Base-by-base conservation (phyloP, 2,329 filamentous ascomycete species). In the Trichoderma sp. region DNA sequence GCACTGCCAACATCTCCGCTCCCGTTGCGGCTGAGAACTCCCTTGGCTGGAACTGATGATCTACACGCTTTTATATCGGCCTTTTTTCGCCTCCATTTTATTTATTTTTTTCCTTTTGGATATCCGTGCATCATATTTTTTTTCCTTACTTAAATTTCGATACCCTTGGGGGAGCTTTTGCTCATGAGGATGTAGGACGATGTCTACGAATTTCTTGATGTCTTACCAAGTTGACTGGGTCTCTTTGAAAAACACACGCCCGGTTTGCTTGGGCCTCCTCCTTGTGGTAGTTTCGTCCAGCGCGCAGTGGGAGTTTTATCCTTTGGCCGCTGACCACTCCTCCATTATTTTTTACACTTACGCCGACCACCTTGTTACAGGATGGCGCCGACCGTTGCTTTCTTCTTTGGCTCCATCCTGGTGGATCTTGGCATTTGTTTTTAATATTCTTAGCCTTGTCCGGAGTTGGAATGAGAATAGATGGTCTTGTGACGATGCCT, bases 1-100 rank as follows among this genome's bases (percentile, higher is more conserved):
- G 85, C 80, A 88, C 87, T 50, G 86, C 87, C 57, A 86, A 91
- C 82, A 97, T 98, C 80, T 97, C 93, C 73, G 93, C 93, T 39
- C 95, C 95, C 4, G 92, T 97, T 74, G 95, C 95, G 81, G 92
- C 94, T 4, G 94, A 97, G 85, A 98, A 98, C 87, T 97, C 94
- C 66, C 88, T 98, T 75, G 95, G 95, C 77, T 98, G 95, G 95
- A 97, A 97, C 85, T 98, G 75, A 81, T 74, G 74, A 74, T 70
- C 39, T 68, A 34, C 32, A 73, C 47, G 62, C 50, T 67, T 53
- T 30, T 72, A 57, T 67, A 73, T 68, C 59, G 66, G 72, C 69
- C 67, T 77, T 72, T 75, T 67, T 69, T 62, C 58, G 11, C 30
- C 67, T 71, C 68, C 73, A 58, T 74, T 75, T 73, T 73, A 72